Base-by-base conservation (phyloP, 2,329 filamentous ascomycete species). In the Neonectria coccinea region DNA sequence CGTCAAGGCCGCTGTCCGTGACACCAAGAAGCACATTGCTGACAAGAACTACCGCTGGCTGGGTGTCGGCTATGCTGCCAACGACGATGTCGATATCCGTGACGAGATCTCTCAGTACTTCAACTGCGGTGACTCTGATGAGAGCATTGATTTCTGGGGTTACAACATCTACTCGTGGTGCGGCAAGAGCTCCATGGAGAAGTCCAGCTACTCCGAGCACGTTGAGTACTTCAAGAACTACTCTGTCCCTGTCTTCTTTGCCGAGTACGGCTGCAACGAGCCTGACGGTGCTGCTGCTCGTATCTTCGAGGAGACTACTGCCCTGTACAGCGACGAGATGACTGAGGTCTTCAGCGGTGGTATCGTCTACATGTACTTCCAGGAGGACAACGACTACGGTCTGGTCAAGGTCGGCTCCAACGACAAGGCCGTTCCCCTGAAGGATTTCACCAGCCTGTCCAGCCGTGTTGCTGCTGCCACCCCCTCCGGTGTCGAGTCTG, bases 101-200 rank as follows among this genome's bases (percentile, higher is more conserved):
- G 85, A 85, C 70, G 85, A 93, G 75, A 89, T 98, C 76, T 92
- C 93, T 72, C 84, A 93, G 78, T 99, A 97, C 87, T 97, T 99
- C 84, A 94, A 97, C 86, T 99, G 96, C 78, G 92, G 94, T 65
- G 61, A 74, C 3, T 80, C 88, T 66, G 77, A 84, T 36, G 82
- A 84, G 9, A 76, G 91, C 66, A 97, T 98, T 70, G 96, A 99
- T 82, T 98, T 97, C 86, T 99, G 94, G 92, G 96, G 96, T 64
- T 98, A 98, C 91, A 99, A 99, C 86, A 97, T 98, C 83, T 99
- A 99, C 87, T 97, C 94, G 57, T 99, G 96, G 96, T 99, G 96
- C 79, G 96, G 95, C 72, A 80, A 94, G 73, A 97, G 92, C 76
- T 88, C 84, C 74, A 96, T 91, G 83, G 76, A 84, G 39, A 77